Evolutionary conservation across 2,329 filamentous ascomycete species (phyloP), one percentile per base, ranked within the genome.

Genomic region (Ceratocystis eucalypticola): DNA sequence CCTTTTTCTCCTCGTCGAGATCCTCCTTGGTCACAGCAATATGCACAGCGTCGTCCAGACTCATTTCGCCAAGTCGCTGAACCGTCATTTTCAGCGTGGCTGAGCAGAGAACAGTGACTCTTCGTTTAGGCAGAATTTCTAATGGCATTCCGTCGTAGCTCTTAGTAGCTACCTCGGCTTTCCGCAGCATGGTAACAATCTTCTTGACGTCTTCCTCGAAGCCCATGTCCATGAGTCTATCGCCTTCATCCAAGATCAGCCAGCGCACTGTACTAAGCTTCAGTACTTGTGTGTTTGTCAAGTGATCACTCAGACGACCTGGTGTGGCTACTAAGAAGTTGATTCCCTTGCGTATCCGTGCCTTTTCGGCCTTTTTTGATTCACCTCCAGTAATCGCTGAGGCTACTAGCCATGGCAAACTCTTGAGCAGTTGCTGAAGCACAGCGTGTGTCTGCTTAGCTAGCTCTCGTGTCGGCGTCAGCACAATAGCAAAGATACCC

Each of bases 51-150:
- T 97, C 91, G 71, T 95, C 92, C 74, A 99, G 79, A 78, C 91
- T 96, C 77, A 97, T 96, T 73, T 96, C 91, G 53, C 93, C 92
- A 5, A 99, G 79, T 71, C 88, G 88, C 74, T 97, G 92, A 1
- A 97, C 94, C 71, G 93, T 94, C 85, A 96, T 92, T 78, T 96
- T 96, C 86, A 99, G 89, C 0, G 94, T 99, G 2, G 94, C 94
- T 3, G 94, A 99, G 75, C 94, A 99, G 2, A 99, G 82, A 3
- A 99, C 82, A 0, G 94, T 97, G 1, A 90, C 87, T 66, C 92
- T 84, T 69, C 91, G 83, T 65, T 84, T 84, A 0, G 91, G 87
- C 6, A 96, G 80, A 3, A 88, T 79, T 20, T 83, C 83, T 46
- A 87, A 79, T 1, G 78, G 75, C 3, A 81, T 77, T 4, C 81